Evolutionary conservation across 352 stramenopile species (phyloP), one percentile per base, ranked within the genome.

Genomic region (Phytophthora sojae): DNA sequence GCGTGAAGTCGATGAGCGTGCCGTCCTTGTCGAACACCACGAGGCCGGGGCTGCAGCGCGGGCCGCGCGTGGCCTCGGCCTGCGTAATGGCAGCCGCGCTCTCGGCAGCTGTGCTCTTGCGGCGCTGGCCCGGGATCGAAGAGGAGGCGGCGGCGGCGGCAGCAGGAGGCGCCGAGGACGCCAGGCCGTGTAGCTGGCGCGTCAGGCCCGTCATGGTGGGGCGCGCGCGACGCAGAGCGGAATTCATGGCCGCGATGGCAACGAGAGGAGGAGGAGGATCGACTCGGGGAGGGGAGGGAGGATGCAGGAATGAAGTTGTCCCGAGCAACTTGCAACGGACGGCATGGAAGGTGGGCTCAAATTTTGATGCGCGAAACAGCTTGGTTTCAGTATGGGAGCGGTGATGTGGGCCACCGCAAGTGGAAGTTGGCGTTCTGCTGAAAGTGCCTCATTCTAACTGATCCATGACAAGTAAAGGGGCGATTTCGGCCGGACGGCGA

Each of bases 11-110:
- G 64, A 97, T 96, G 56, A 97, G 86, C 62, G 90, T 97, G 67
- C 90, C 90, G 64, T 97, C 90, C 77, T 97, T 97, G 75, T 97
- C 89, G 47, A 97, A 97, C 47, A 97, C 81, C 49, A 97, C 90
- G 32, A 97, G 89, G 54, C 83, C 77, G 15, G 86, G 88, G 29
- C 80, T 74, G 69, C 81, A 89, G 9, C 81, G 81, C 15, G 72
- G 71, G 19, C 69, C 70, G 8, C 74, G 61, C 19, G 56, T 72
- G 50, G 55, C 64, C 49, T 78, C 70, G 17, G 70, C 62, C 25
- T 71, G 65, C 17, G 64, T 56, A 49, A 81, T 77, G 47, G 50
- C 23, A 4, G 59, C 21, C 19, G 73, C 69, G 57, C 73, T 80
- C 45, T 80, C 56, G 17, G 73, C 69, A 8, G 69, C 69, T 0